Evolutionary conservation across 352 stramenopile genomes (phyloP).

Genomic region (Phytophthora citrophthora): DNA sequence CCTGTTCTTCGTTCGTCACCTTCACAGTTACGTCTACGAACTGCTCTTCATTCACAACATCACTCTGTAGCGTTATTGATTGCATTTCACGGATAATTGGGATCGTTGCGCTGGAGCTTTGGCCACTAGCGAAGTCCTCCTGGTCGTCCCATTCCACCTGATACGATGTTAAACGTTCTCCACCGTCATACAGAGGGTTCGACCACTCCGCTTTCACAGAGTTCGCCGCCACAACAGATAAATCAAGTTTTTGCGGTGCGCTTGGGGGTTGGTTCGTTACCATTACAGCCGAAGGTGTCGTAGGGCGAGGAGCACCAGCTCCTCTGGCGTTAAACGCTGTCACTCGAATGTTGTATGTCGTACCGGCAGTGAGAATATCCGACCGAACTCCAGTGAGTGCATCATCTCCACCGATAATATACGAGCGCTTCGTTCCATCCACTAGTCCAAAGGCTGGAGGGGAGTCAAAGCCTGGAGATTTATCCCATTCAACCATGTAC

Average conservation of each 20-base stretch:
- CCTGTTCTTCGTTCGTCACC: slow-evolving; percentile 97
- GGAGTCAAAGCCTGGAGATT: slow-evolving; percentile 87
- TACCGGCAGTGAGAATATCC: slow-evolving; percentile 76
- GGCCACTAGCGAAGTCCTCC: slow-evolving; percentile 71
- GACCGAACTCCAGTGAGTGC: slow-evolving; percentile 93
- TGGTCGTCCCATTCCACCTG: slow-evolving; percentile 87
- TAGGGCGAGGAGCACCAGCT: slow-evolving; percentile 49
- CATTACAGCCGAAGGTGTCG: slow-evolving; percentile 52
- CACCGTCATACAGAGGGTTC: slow-evolving; percentile 92
- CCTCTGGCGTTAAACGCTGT: slow-evolving; percentile 82
- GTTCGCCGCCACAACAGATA: slow-evolving; percentile 66
- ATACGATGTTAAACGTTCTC: slow-evolving; percentile 79
- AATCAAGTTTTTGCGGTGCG: slow-evolving; percentile 55
- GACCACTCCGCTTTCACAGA: slow-evolving; percentile 87
- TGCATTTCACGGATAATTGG: slow-evolving; percentile 94
- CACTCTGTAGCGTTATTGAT: slow-evolving; percentile 73
- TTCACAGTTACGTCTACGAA: slow-evolving; percentile 92
- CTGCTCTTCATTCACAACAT: slow-evolving; percentile 94
- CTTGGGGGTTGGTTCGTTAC: slow-evolving; percentile 72
- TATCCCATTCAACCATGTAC: slow-evolving; percentile 97
- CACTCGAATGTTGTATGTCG: slow-evolving; percentile 80
- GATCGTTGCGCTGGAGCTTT: slow-evolving; percentile 70
- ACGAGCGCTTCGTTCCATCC: slow-evolving; percentile 50
- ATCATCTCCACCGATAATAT: slow-evolving; percentile 93
- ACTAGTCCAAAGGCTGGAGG: slow-evolving; percentile 80